Evolutionary conservation across 495 filamentous ascomycete genomes (phyloP).

Genomic region (Annulohypoxylon nitens): DNA sequence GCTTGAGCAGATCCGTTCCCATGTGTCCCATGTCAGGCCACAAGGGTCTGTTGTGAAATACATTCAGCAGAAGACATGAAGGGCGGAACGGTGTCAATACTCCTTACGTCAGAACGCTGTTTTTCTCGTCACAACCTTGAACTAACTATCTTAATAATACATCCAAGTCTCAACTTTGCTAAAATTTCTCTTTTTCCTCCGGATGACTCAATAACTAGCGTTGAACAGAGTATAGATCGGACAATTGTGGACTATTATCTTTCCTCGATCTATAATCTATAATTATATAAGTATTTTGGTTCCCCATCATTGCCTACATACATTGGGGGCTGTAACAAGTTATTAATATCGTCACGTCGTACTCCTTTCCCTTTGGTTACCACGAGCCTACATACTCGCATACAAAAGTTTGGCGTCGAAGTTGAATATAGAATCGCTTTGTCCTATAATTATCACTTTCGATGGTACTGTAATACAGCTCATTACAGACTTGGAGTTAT

Average conservation of each 20-base stretch:
- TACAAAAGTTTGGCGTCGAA: constrained; percentile 1
- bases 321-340: constrained; percentile 19
- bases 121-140: constrained; percentile 10
- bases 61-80: constrained; percentile 44
- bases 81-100: constrained; percentile 38
- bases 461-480: background rate
- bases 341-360: constrained; percentile 42
- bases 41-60: constrained; percentile 26
- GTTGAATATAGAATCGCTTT: constrained; percentile 1
- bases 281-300: constrained; percentile 31
- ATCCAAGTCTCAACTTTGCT: constrained; percentile 6
- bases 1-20: constrained; percentile 35
- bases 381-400: background rate
- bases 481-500: background rate
- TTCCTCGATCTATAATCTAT: constrained; percentile 11
- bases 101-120: constrained; percentile 45
- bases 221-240: background rate
- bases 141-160: constrained; percentile 32
- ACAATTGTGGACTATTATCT: constrained; percentile 1
- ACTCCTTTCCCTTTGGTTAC: constrained; percentile 2
- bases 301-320: constrained; percentile 25
- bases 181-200: constrained; percentile 7
- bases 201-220: constrained; percentile 41
- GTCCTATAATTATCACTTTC: constrained; percentile 18
- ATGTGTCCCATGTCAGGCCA: constrained; percentile 46